phyloP scores from a whole-genome alignment of 768 basidiomycete genomes.

The Tricholoma bakamatsutake region DNA sequence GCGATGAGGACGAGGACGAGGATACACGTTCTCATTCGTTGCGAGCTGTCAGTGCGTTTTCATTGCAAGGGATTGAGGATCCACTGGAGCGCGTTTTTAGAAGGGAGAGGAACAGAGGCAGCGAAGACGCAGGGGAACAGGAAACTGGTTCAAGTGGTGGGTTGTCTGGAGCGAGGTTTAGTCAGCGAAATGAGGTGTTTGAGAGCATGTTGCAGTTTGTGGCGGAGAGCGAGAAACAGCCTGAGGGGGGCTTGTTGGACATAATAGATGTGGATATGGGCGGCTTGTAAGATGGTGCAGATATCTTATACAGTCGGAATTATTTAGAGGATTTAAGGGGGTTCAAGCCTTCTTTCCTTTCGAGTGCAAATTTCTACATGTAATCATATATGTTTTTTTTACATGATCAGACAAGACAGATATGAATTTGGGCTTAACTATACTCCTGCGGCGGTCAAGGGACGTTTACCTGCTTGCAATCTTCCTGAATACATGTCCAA shows the following conservation, averaged over 20 bases:
- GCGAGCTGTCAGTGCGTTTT: conserved; percentile 10
- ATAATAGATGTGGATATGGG: conserved; percentile 41
- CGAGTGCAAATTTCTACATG: too few relatives aligned
- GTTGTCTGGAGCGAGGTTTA: conserved; percentile 45
- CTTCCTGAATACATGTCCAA: too few relatives aligned
- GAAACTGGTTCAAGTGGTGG: conserved; percentile 12
- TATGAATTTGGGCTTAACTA: too few relatives aligned
- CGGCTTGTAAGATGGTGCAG: conserved; percentile 1
- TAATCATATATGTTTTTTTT: too few relatives aligned
- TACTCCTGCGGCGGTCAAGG: too few relatives aligned
- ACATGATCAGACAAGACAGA: too few relatives aligned
- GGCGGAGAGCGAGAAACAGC: conserved; percentile 59
- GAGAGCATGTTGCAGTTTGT: conserved; percentile 62
- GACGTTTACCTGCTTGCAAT: too few relatives aligned
- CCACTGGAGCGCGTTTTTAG: conserved; percentile 19
- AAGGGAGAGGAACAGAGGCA: conserved; percentile 6
- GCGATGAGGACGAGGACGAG: conserved; percentile 24
- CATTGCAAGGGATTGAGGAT: conserved; percentile 20
- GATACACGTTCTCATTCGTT: conserved; percentile 4
- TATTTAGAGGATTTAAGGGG: too few relatives aligned
- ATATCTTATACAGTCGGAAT: not conserved
- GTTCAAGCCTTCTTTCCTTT: too few relatives aligned
- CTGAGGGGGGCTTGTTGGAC: conserved; percentile 55
- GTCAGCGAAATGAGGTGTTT: conserved; percentile 65
- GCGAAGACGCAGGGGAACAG: not conserved